phyloP scores from a whole-genome alignment of 225 moss, liverwort and hornwort genomes.

The Sphagnum tenellum region DNA sequence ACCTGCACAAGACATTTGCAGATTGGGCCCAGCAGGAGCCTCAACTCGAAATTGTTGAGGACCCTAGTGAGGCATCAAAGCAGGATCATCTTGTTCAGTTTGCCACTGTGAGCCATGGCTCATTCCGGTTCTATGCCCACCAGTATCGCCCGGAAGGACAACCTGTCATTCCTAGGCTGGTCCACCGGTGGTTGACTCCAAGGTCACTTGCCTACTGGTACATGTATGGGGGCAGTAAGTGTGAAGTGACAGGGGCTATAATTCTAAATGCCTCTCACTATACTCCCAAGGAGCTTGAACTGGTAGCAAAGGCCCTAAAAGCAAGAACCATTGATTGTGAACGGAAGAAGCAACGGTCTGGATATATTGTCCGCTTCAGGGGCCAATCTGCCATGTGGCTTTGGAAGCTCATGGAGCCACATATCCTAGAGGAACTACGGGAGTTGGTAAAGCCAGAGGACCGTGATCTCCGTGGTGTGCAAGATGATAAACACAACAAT shows the following conservation, averaged over 20 bases:
- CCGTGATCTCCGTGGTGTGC: conserved; percentile 1
- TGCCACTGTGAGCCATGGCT: conserved; percentile 79
- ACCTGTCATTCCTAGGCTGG: conserved; percentile 69
- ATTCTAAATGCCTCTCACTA: conserved; percentile 64
- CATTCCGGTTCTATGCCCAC: conserved; percentile 87
- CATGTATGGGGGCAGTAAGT: conserved; percentile 83
- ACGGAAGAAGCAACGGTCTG: conserved; percentile 32
- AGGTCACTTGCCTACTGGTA: conserved; percentile 91
- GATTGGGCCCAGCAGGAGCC: conserved; percentile 73
- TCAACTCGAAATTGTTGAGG: conserved; percentile 18
- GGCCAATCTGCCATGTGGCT: conserved; percentile 76
- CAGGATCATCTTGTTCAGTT: conserved; percentile 34
- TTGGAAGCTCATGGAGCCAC: conserved; percentile 85
- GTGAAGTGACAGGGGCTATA: conserved; percentile 54
- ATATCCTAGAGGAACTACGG: conserved; percentile 55
- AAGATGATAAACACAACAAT: conserved; percentile 2
- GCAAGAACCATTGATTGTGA: conserved; percentile 63
- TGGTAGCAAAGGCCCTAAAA: conserved; percentile 76
- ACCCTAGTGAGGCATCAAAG: conserved; percentile 8
- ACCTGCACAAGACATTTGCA: conserved; percentile 59
- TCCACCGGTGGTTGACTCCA: conserved; percentile 89
- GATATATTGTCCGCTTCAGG: conserved; percentile 40
- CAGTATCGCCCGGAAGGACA: conserved; percentile 74
- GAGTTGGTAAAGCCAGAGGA: conserved; percentile 45
- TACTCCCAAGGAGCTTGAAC: conserved; percentile 56